phyloP scores from a whole-genome alignment of 1,139 yeast species.

The Kluyveromyces sp. region DNA sequence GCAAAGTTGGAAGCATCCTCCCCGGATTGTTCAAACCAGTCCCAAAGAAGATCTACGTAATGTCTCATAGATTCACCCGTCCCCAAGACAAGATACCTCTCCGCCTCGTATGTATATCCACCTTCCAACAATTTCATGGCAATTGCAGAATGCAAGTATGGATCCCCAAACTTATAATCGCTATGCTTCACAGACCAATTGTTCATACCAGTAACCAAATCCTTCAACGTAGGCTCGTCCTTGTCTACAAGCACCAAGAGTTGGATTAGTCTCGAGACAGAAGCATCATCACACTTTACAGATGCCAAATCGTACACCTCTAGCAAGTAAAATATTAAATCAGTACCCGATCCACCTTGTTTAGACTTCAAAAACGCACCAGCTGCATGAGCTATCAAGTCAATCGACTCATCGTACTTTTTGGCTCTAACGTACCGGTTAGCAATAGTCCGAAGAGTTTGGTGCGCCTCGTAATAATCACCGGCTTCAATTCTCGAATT shows the following conservation, averaged over 20 bases:
- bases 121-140: slow-evolving; percentile 53
- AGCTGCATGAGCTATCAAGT: slow-evolving; percentile 64
- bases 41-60: slow-evolving; percentile 47
- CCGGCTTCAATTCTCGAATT: slow-evolving; percentile 63
- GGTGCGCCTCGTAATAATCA: slow-evolving; percentile 91
- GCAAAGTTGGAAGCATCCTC: slow-evolving; percentile 38
- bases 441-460: slow-evolving; percentile 80
- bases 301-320: slow-evolving; percentile 54
- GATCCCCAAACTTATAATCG: slow-evolving; percentile 57
- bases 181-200: slow-evolving; percentile 55
- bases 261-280: slow-evolving; percentile 32
- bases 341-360: slow-evolving; percentile 76
- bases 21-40: slow-evolving; percentile 41
- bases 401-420: slow-evolving; percentile 63
- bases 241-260: slow-evolving; percentile 31
- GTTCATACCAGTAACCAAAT: slow-evolving; percentile 54
- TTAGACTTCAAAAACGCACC: slow-evolving; percentile 56
- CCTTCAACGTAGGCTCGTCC: slow-evolving; percentile 58
- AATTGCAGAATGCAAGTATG: slow-evolving; percentile 63
- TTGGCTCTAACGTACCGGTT: slow-evolving; percentile 70
- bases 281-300: slow-evolving; percentile 37
- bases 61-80: slow-evolving; percentile 49
- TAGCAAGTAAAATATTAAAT: slow-evolving; percentile 64
- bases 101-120: slow-evolving; percentile 40
- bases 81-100: slow-evolving; percentile 61